Evolutionary conservation across 495 filamentous ascomycete genomes (phyloP).

Genomic region (Delitschia confertaspora): DNA sequence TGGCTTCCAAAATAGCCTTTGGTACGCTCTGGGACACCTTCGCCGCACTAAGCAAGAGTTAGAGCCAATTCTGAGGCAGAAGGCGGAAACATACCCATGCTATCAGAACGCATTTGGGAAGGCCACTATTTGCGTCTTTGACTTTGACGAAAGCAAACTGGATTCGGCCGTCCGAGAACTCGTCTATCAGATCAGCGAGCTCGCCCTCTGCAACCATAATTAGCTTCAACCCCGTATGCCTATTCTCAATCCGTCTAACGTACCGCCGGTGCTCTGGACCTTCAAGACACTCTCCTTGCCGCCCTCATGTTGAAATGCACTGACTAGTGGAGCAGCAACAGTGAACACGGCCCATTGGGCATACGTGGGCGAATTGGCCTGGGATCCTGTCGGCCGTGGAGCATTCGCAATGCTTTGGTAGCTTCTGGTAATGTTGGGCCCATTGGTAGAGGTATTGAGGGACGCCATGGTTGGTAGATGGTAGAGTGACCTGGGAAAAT

Average conservation of each 20-base stretch:
- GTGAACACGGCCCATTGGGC: slow-evolving; percentile 86
- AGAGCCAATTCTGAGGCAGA: neutral
- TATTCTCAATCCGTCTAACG: neutral
- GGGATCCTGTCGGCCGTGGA: slow-evolving; percentile 52
- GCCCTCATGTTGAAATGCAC: slow-evolving; percentile 76
- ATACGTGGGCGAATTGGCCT: slow-evolving; percentile 58
- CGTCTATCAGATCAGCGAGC: slow-evolving; percentile 86
- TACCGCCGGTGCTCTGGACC: slow-evolving; percentile 84
- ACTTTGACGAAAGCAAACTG: slow-evolving; percentile 97
- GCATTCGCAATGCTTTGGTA: slow-evolving; percentile 82
- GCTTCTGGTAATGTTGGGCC: slow-evolving; percentile 82
- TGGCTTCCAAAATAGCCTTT: slow-evolving; percentile 98
- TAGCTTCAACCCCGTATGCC: slow-evolving; percentile 6
- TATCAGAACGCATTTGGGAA: slow-evolving; percentile 89
- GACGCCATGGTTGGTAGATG: slow-evolving; percentile 59
- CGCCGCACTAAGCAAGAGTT: slow-evolving; percentile 56
- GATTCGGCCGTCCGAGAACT: slow-evolving; percentile 91
- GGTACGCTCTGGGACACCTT: slow-evolving; percentile 94
- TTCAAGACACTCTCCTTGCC: slow-evolving; percentile 91
- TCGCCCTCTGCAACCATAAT: slow-evolving; percentile 76
- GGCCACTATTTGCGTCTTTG: slow-evolving; percentile 81
- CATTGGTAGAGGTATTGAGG: slow-evolving; percentile 83
- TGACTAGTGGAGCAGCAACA: slow-evolving; percentile 81
- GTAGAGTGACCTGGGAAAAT: neutral
- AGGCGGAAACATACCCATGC: slow-evolving; percentile 54